phyloP scores from a whole-genome alignment of 345 rosid genomes.

The Barbarea vulgaris region DNA sequence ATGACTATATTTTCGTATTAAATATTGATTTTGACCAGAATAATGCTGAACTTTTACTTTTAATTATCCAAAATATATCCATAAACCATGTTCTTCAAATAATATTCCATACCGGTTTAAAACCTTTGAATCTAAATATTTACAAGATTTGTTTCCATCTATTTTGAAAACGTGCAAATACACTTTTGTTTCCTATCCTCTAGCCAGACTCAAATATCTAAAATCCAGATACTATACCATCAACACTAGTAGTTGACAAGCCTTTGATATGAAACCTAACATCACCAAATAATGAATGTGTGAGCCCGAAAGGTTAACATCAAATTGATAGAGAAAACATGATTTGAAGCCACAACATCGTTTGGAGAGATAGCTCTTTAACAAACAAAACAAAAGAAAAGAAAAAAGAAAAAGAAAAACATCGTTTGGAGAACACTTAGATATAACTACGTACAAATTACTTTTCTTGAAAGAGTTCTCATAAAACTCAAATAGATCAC shows the following conservation, averaged over 20 bases:
- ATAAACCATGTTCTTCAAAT: neutral
- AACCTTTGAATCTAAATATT: neutral
- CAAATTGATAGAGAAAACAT: neutral
- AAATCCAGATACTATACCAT: neutral
- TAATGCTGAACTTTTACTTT: neutral
- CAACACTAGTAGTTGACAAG: neutral
- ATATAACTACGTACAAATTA: neutral
- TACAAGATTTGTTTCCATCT: neutral
- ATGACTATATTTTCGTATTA: neutral
- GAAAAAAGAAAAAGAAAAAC: too few relatives aligned
- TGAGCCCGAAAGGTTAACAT: neutral
- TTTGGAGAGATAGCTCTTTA: too few relatives aligned
- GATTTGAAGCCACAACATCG: neutral
- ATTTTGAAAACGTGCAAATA: neutral
- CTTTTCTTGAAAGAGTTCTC: neutral
- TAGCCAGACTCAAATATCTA: neutral
- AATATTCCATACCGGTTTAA: neutral
- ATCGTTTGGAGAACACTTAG: neutral
- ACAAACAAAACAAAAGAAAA: too few relatives aligned
- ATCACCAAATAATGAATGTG: neutral
- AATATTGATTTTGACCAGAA: slow-evolving; percentile 1
- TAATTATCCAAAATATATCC: neutral
- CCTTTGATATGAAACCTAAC: neutral
- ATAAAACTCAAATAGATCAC: neutral
- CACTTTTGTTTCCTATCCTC: neutral